A percentile compares a stretch with the other conserved stretches of the same genome.
These are phyloP conservation scores for Eucalyptus erythrocorys DNA, from an alignment of 345 rosid species.

Conservation along the genomic window DNA sequence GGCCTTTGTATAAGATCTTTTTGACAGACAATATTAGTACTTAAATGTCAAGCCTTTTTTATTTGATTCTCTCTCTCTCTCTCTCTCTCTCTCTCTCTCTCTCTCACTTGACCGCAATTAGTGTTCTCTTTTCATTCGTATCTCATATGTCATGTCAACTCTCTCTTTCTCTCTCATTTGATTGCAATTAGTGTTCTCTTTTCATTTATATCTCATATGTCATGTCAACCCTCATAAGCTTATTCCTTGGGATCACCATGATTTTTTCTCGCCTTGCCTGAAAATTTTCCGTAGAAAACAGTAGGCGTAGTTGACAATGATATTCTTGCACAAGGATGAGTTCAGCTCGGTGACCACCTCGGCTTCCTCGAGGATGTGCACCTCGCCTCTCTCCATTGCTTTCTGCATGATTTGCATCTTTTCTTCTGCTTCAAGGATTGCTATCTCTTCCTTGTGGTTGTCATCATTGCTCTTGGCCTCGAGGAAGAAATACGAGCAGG, in stretches of 20 bases:
- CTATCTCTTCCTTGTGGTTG: slow-evolving; percentile 16
- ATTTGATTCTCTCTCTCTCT: not conserved
- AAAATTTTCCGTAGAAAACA: slow-evolving; percentile 54
- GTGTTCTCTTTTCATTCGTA: too few species aligned
- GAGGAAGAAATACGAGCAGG: slow-evolving; percentile 11
- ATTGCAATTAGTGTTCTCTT: not conserved
- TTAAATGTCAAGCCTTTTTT: too few species aligned
- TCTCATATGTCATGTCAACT: too few species aligned
- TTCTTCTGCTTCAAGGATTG: slow-evolving; percentile 33
- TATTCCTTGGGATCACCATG: slow-evolving; percentile 43
- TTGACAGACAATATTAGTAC: too few species aligned
- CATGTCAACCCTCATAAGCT: slow-evolving; percentile 76
- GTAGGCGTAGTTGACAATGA: slow-evolving; percentile 40
- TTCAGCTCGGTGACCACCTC: slow-evolving; percentile 35
- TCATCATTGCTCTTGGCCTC: slow-evolving; percentile 20
- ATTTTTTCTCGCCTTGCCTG: slow-evolving; percentile 45
- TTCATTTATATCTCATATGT: slow-evolving; percentile 50
- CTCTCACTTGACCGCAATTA: too few species aligned
- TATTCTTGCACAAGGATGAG: slow-evolving; percentile 50
- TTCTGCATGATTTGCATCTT: slow-evolving; percentile 45
- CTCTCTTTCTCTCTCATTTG: not conserved
- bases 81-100: not conserved
- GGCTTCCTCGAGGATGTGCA: slow-evolving; percentile 60
- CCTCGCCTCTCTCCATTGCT: slow-evolving; percentile 52
- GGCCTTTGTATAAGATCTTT: too few species aligned